A percentile compares a stretch with the other conserved stretches of the same genome.
These are phyloP conservation scores for Podospora tetraspora DNA, from an alignment of 495 filamentous ascomycete species.

Conservation along the genomic window DNA sequence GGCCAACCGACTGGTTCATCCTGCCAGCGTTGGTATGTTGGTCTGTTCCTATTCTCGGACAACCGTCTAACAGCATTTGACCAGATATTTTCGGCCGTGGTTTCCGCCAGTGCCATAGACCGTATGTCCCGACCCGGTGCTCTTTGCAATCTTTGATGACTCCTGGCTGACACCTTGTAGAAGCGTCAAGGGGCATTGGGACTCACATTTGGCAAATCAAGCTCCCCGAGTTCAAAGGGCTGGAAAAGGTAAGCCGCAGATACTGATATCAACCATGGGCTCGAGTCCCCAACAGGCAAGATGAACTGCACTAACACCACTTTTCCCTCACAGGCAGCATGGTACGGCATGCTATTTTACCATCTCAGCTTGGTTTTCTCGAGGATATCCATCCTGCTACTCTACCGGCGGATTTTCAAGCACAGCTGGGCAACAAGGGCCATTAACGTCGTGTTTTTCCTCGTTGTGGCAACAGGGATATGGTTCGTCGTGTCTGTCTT, in stretches of 20 bases:
- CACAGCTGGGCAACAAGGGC: constrained; percentile 24
- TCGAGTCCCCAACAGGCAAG: neutral
- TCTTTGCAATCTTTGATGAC: neutral
- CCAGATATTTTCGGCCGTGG: constrained; percentile 25
- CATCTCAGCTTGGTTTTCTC: constrained; percentile 26
- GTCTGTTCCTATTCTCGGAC: neutral
- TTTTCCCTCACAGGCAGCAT: constrained; percentile 17
- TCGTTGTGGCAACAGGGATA: constrained; percentile 22
- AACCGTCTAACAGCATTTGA: neutral
- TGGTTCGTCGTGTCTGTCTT: constrained; percentile 25
- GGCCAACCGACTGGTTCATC: constrained; percentile 27
- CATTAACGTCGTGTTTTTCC: constrained; percentile 20
- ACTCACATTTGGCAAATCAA: constrained; percentile 25
- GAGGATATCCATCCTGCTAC: constrained; percentile 27
- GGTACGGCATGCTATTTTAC: constrained; percentile 30
- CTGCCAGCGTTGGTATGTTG: constrained; percentile 25
- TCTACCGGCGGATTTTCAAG: constrained; percentile 31
- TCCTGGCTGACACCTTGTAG: constrained; percentile 8
- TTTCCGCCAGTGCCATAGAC: constrained; percentile 25
- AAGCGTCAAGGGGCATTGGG: constrained; percentile 24
- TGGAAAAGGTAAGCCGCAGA: constrained; percentile 18
- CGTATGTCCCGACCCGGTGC: constrained; percentile 12
- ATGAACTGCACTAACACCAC: neutral
- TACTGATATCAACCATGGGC: neutral
- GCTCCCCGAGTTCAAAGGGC: constrained; percentile 5